Conservation (phyloP, 2,329 filamentous ascomycete species). For the Cercospora sp. region DNA sequence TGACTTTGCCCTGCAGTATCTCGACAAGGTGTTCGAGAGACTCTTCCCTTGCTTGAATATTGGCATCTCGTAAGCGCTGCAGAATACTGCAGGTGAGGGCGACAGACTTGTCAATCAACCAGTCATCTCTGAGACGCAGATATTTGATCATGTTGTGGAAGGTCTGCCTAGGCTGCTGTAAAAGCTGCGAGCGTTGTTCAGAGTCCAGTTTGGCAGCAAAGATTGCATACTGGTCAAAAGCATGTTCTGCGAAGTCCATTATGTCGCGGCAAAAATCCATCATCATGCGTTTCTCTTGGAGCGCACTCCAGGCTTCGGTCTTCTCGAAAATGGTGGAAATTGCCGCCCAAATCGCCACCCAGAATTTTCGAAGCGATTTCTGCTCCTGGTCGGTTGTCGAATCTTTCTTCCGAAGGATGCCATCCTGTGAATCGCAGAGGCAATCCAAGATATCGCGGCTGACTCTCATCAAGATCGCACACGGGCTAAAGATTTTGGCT, state of each 20-base stretch:
- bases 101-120: conserved; percentile 78
- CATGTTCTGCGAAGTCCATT: conserved; percentile 86
- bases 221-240: conserved; percentile 82
- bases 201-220: conserved; percentile 68
- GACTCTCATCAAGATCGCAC: conserved; percentile 61
- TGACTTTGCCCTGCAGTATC: conserved; percentile 61
- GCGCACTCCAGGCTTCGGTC: conserved; percentile 74
- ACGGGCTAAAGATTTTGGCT: conserved; percentile 60
- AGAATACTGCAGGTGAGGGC: conserved; percentile 82
- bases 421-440: conserved; percentile 63
- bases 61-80: conserved; percentile 72
- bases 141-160: conserved; percentile 71
- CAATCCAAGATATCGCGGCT: conserved; percentile 63
- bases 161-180: conserved; percentile 64
- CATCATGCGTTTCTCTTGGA: conserved; percentile 75
- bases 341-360: conserved; percentile 80
- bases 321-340: conserved; percentile 78
- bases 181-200: conserved; percentile 45
- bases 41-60: conserved; percentile 65
- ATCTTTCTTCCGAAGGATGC: conserved; percentile 61
- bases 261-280: conserved; percentile 90
- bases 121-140: conserved; percentile 85
- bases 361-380: conserved; percentile 71
- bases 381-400: conserved; percentile 58
- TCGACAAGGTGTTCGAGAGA: conserved; percentile 64